Evolutionary conservation across 805 yeast genomes (phyloP).

Genomic region (Yamadazyma insecticola): DNA sequence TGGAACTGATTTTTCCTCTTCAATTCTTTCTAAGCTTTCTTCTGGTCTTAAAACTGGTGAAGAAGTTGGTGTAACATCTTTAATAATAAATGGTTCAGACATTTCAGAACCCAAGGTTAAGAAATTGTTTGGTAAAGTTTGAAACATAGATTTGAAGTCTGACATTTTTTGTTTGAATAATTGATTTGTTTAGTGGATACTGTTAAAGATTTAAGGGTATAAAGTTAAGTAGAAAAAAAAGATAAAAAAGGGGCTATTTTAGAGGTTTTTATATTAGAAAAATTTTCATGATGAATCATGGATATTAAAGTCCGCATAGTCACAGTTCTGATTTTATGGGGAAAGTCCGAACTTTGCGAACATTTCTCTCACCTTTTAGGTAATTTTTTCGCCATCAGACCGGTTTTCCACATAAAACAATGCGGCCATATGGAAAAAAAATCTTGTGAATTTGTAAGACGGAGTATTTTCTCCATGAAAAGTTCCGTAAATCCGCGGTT

Average conservation of each 20-base stretch:
- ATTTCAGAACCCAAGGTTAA: constrained; percentile 53
- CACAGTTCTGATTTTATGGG: not conserved
- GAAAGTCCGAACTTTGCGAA: not conserved
- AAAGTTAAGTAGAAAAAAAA: not conserved
- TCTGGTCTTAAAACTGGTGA: constrained; percentile 10
- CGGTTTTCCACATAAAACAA: too few relatives aligned
- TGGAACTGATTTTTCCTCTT: constrained; percentile 16
- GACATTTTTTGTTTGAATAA: constrained; percentile 9
- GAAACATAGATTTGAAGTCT: constrained; percentile 9
- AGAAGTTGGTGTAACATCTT: constrained; percentile 51
- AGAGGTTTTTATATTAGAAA: not conserved
- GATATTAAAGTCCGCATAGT: not conserved
- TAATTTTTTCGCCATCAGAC: too few relatives aligned
- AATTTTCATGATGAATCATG: too few relatives aligned
- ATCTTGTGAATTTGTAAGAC: too few relatives aligned
- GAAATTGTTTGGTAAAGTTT: constrained; percentile 26
- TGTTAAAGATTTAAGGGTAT: too few relatives aligned
- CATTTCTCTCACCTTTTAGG: too few relatives aligned
- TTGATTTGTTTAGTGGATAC: too few relatives aligned
- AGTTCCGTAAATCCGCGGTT: too few relatives aligned
- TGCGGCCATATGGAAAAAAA: too few relatives aligned
- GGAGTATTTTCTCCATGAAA: too few relatives aligned
- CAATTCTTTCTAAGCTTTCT: constrained; percentile 3
- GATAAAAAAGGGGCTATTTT: not conserved
- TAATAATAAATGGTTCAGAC: constrained; percentile 61